A percentile compares a stretch with the other conserved stretches of the same genome.
Evolutionary conservation across 2,329 filamentous ascomycete species (phyloP).

Genomic region (Raffaelea ambrosiae): DNA sequence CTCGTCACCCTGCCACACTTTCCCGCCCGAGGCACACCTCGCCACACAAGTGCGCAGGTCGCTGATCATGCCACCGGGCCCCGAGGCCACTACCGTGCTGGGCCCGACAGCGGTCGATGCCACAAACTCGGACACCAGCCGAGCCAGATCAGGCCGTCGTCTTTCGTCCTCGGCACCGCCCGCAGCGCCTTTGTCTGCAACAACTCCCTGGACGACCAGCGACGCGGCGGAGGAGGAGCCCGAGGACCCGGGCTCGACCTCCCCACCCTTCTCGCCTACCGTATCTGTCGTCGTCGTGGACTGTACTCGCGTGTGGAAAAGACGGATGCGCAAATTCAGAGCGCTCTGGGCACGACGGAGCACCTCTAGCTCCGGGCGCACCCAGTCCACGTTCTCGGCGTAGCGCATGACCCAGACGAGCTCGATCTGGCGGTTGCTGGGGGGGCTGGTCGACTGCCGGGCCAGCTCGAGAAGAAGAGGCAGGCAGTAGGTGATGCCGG

Average conservation of each 20-base stretch:
- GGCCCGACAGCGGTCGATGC: constrained; percentile 35
- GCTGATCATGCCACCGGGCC: constrained; percentile 51
- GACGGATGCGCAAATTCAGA: constrained; percentile 39
- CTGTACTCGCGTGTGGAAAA: constrained; percentile 57
- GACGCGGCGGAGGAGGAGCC: too few relatives aligned
- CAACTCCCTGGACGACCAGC: too few relatives aligned
- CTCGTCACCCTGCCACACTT: constrained; percentile 51
- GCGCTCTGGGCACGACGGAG: constrained; percentile 28
- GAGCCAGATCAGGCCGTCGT: constrained; percentile 33
- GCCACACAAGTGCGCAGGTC: constrained; percentile 48
- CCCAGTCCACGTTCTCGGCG: constrained; percentile 46
- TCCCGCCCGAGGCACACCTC: constrained; percentile 37
- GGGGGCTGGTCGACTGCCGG: constrained; percentile 17
- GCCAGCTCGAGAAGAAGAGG: constrained; percentile 36
- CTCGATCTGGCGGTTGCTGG: constrained; percentile 43
- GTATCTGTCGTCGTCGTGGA: too few relatives aligned
- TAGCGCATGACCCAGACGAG: constrained; percentile 59
- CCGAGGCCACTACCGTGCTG: constrained; percentile 51
- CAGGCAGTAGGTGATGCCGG: constrained; percentile 48
- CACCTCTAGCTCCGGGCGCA: constrained; percentile 44
- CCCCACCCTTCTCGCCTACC: constrained; percentile 18
- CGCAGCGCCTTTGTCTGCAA: too few relatives aligned
- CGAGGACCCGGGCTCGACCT: too few relatives aligned
- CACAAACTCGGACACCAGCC: constrained; percentile 40
- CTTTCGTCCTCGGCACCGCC: neutral